A percentile compares a stretch with the other conserved stretches of the same genome.
Evolutionary conservation across 352 stramenopile species (phyloP).

Genomic region (Phytophthora lateralis): DNA sequence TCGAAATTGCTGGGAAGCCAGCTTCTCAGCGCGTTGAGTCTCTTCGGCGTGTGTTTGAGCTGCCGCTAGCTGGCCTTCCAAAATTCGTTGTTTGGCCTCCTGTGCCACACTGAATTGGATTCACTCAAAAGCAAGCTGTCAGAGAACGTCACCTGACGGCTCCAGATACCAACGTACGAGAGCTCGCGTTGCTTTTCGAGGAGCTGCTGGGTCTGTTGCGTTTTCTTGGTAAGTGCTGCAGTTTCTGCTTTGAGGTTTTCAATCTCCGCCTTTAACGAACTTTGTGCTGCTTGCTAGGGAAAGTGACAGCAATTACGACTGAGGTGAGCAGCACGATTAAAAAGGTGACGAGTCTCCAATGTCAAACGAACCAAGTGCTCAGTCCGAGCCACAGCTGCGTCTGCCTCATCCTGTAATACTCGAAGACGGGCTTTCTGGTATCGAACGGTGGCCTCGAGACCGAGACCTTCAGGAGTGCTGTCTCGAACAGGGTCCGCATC

Average conservation of each 20-base stretch:
- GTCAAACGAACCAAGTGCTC: slow-evolving; percentile 51
- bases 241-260: slow-evolving; percentile 61
- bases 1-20: slow-evolving; percentile 68
- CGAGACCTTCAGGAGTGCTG: slow-evolving; percentile 42
- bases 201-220: slow-evolving; percentile 66
- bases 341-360: neutral
- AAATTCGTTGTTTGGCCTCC: slow-evolving; percentile 72
- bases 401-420: slow-evolving; percentile 73
- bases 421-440: slow-evolving; percentile 79
- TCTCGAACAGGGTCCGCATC: slow-evolving; percentile 1
- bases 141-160: neutral
- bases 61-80: slow-evolving; percentile 65
- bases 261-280: slow-evolving; percentile 41
- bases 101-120: slow-evolving; percentile 51
- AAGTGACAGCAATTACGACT: neutral
- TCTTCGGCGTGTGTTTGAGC: slow-evolving; percentile 59
- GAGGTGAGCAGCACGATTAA: neutral
- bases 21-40: slow-evolving; percentile 62
- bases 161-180: slow-evolving; percentile 37
- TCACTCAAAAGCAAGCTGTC: neutral
- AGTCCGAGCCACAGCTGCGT: slow-evolving; percentile 39
- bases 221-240: slow-evolving; percentile 54
- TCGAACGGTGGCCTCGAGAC: slow-evolving; percentile 63
- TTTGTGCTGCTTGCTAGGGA: slow-evolving; percentile 46
- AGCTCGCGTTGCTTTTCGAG: slow-evolving; percentile 83